These are phyloP conservation scores for Fremontodendron californicum DNA, from an alignment of 345 rosid genomes.

Conservation along the genomic window DNA sequence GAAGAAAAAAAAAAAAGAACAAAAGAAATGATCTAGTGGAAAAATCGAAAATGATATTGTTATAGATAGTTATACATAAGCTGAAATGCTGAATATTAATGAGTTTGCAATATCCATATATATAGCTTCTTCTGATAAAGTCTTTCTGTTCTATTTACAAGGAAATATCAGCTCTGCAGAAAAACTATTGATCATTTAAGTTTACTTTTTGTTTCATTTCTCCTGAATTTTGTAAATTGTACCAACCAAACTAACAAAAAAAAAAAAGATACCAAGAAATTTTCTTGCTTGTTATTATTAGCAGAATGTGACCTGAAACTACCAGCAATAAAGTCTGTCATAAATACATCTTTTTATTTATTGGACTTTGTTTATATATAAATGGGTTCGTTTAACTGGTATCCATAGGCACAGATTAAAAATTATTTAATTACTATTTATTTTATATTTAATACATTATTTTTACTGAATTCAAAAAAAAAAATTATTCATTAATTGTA, in stretches of 20 bases:
- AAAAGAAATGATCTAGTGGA: neutral
- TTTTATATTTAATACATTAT: too few relatives aligned
- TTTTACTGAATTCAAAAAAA: too few relatives aligned
- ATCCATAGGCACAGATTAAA: too few relatives aligned
- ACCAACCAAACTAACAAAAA: neutral
- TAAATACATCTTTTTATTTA: conserved; percentile 27
- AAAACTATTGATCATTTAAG: neutral
- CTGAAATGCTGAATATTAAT: too few relatives aligned
- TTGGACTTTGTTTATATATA: neutral
- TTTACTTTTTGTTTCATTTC: neutral
- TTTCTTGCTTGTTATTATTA: conserved; percentile 6
- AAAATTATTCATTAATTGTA: too few relatives aligned
- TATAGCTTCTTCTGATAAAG: neutral
- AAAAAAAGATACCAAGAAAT: neutral
- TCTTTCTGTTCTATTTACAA: neutral
- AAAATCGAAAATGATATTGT: neutral
- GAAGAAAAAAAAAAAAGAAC: neutral
- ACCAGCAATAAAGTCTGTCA: conserved; percentile 45
- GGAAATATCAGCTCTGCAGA: neutral
- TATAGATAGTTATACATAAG: neutral
- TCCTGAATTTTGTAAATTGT: neutral
- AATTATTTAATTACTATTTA: too few relatives aligned
- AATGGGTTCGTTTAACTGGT: too few relatives aligned
- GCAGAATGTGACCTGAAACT: conserved; percentile 53
- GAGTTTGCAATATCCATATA: neutral